phyloP scores from a whole-genome alignment of 805 yeast species.

The Metschnikowia continentalis region DNA sequence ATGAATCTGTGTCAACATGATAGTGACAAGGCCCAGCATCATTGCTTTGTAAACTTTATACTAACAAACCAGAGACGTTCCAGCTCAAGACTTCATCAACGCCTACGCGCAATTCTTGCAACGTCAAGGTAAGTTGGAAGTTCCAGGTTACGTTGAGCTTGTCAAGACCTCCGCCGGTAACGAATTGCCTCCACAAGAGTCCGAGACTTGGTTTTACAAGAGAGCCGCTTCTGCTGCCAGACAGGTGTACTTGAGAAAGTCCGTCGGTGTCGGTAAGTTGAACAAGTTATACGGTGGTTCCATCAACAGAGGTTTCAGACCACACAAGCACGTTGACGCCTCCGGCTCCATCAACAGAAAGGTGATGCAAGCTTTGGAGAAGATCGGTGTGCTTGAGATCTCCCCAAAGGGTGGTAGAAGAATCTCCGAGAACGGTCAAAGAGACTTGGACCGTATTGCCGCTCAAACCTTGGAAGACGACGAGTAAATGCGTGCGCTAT shows the following conservation, averaged over 20 bases:
- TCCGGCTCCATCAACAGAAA: slow-evolving; percentile 99
- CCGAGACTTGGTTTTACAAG: slow-evolving; percentile 99
- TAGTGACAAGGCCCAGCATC: background rate
- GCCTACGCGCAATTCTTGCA: slow-evolving; percentile 99
- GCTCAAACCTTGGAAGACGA: slow-evolving; percentile 97
- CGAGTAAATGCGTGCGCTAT: slow-evolving; percentile 21
- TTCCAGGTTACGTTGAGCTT: slow-evolving; percentile 99
- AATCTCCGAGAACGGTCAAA: slow-evolving; percentile 98
- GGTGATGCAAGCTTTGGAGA: slow-evolving; percentile 96
- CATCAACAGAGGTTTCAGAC: slow-evolving; percentile 97
- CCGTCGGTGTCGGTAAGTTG: slow-evolving; percentile 98
- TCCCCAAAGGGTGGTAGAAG: slow-evolving; percentile 99
- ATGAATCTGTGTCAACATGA: no score
- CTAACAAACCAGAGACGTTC: slow-evolving; percentile 80
- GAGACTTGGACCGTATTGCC: slow-evolving; percentile 99
- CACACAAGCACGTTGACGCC: slow-evolving; percentile 97
- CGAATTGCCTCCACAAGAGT: slow-evolving; percentile 99
- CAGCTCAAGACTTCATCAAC: slow-evolving; percentile 99
- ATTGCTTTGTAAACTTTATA: background rate
- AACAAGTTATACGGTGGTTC: slow-evolving; percentile 99
- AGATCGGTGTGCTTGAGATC: slow-evolving; percentile 94
- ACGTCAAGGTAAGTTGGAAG: slow-evolving; percentile 99
- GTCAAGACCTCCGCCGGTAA: slow-evolving; percentile 99
- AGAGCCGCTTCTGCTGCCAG: slow-evolving; percentile 99
- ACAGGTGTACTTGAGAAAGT: slow-evolving; percentile 99